These are phyloP conservation scores for Saksenaea oblongispora DNA, from an alignment of 371 early-diverging fungal species.

Conservation along the genomic window DNA sequence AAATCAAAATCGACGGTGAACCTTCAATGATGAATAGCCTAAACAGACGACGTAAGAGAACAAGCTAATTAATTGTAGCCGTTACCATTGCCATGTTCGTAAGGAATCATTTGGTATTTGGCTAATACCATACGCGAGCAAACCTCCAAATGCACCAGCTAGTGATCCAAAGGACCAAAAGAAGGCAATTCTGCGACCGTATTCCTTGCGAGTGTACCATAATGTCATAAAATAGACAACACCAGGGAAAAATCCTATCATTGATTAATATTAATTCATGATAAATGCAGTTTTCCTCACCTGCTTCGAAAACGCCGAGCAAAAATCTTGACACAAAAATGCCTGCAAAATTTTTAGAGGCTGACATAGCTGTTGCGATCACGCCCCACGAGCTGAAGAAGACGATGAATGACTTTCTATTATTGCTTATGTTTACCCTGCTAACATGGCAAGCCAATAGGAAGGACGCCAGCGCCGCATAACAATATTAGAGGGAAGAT, in stretches of 20 bases:
- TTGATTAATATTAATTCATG: neutral
- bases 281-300: neutral
- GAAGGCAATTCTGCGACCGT: slow-evolving; percentile 39
- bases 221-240: slow-evolving; percentile 32
- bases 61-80: neutral
- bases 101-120: slow-evolving; percentile 29
- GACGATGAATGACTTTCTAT: neutral
- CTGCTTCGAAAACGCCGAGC: slow-evolving; percentile 26
- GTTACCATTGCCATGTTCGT: slow-evolving; percentile 44
- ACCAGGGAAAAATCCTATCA: slow-evolving; percentile 29
- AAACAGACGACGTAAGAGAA: neutral
- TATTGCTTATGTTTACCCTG: slow-evolving; percentile 27
- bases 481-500: slow-evolving; percentile 42
- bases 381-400: slow-evolving; percentile 29
- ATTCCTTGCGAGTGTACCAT: slow-evolving; percentile 48
- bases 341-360: slow-evolving; percentile 21
- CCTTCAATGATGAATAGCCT: slow-evolving; percentile 64
- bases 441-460: slow-evolving; percentile 17
- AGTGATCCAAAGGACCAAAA: slow-evolving; percentile 46
- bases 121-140: slow-evolving; percentile 30
- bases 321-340: slow-evolving; percentile 14
- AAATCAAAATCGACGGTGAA: slow-evolving; percentile 40
- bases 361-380: slow-evolving; percentile 24
- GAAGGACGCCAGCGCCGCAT: slow-evolving; percentile 31
- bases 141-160: slow-evolving; percentile 47